A percentile compares a stretch with the other conserved stretches of the same genome.
phyloP scores from a whole-genome alignment of 2,329 filamentous ascomycete genomes.

The Xylaria sp. region DNA sequence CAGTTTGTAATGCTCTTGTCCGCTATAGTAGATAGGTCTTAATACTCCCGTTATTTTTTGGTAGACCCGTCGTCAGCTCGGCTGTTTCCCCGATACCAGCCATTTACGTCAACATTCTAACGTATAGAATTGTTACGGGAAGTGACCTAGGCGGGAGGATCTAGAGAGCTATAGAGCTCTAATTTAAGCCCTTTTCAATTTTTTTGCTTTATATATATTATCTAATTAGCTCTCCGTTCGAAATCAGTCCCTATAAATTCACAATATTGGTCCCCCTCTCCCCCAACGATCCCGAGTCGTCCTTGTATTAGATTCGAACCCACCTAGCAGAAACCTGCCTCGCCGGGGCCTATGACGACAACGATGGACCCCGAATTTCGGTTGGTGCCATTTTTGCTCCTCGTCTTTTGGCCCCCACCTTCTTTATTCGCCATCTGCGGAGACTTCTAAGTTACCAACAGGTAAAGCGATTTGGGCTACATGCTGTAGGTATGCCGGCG shows the following conservation, averaged over 20 bases:
- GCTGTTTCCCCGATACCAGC: not conserved
- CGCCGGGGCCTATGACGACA: slow-evolving; percentile 23
- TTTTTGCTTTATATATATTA: too few relatives aligned
- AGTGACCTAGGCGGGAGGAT: not conserved
- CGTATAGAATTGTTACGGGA: not conserved
- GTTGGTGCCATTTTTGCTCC: not conserved
- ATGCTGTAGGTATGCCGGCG: not conserved
- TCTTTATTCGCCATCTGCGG: slow-evolving; percentile 7
- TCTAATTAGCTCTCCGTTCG: too few relatives aligned
- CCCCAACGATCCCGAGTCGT: too few relatives aligned
- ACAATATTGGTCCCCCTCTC: too few relatives aligned
- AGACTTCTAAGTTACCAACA: not conserved
- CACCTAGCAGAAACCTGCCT: not conserved
- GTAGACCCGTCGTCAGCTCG: not conserved
- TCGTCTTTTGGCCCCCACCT: not conserved
- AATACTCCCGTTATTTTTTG: not conserved
- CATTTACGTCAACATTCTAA: not conserved
- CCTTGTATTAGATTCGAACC: not conserved
- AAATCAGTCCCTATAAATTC: too few relatives aligned
- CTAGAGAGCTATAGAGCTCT: not conserved
- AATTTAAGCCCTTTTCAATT: not conserved
- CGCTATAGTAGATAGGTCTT: not conserved
- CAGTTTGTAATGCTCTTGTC: not conserved
- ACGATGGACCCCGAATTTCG: slow-evolving; percentile 18
- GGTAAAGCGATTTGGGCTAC: too few relatives aligned